A percentile compares a stretch with the other conserved stretches of the same genome.
These are phyloP conservation scores for Musa itinerans DNA, from an alignment of 176 grass and related monocot species.

Conservation along the genomic window DNA sequence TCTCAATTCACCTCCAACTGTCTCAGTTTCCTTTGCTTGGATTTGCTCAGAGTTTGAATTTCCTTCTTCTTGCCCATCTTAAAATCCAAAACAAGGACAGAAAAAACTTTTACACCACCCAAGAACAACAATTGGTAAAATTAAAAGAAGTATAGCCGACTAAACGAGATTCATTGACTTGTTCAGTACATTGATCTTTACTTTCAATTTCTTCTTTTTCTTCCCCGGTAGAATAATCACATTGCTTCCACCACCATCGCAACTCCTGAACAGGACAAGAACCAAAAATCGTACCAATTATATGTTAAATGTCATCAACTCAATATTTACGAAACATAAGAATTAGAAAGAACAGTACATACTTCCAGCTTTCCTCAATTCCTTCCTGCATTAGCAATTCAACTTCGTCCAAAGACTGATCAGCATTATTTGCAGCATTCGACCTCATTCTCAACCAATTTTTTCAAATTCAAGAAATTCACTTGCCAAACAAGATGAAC, in stretches of 20 bases:
- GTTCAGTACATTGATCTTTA: conserved; percentile 44
- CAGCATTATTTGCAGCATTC: background rate
- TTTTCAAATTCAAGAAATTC: background rate
- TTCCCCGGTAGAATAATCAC: conserved; percentile 52
- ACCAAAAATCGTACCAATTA: background rate
- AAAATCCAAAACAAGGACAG: conserved; percentile 26
- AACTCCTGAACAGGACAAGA: conserved; percentile 13
- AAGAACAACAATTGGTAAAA: background rate
- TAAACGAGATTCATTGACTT: background rate
- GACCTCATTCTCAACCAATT: background rate
- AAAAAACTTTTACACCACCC: background rate
- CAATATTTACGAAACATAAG: background rate
- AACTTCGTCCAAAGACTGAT: background rate
- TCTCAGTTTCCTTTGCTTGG: conserved; percentile 58
- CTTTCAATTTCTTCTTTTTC: conserved; percentile 54
- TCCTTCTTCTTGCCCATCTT: conserved; percentile 43
- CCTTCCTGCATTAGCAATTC: background rate
- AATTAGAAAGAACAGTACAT: background rate
- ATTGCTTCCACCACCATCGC: conserved; percentile 55
- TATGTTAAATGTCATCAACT: background rate
- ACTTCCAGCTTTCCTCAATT: background rate
- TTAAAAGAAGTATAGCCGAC: background rate
- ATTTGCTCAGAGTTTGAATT: conserved; percentile 64
- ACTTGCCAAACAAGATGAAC: background rate
- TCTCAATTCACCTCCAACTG: conserved; percentile 48